A percentile compares a stretch with the other conserved stretches of the same genome.
These are phyloP conservation scores for Lepidium campestre DNA, from an alignment of 441 rosid genomes.

Conservation along the genomic window DNA sequence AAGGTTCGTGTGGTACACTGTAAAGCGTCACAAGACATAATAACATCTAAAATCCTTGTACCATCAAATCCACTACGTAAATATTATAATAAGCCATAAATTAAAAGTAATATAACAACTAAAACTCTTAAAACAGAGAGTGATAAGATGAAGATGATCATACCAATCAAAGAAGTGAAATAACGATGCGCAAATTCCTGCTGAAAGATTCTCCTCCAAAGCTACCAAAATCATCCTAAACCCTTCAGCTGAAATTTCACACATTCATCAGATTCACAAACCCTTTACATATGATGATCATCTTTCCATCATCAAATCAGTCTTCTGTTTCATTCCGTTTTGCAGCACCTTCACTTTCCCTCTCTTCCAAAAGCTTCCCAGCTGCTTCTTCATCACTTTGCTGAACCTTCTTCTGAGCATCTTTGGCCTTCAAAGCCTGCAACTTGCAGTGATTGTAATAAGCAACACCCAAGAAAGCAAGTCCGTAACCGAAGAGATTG, in stretches of 20 bases:
- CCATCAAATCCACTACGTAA: constrained; percentile 17
- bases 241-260: constrained; percentile 25
- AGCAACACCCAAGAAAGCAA: constrained; percentile 88
- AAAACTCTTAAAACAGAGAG: constrained; percentile 4
- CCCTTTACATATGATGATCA: neutral
- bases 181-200: neutral
- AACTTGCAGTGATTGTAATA: constrained; percentile 87
- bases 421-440: constrained; percentile 83
- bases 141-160: neutral
- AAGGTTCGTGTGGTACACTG: constrained; percentile 11
- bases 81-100: constrained; percentile 12
- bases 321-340: constrained; percentile 57
- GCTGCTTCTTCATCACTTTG: constrained; percentile 61
- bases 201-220: neutral
- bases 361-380: constrained; percentile 71
- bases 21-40: constrained; percentile 14
- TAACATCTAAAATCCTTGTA: neutral
- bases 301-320: constrained; percentile 36
- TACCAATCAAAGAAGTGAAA: neutral
- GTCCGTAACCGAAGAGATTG: constrained; percentile 76
- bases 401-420: constrained; percentile 77
- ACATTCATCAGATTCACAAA: constrained; percentile 3
- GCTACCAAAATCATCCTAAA: constrained; percentile 21
- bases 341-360: constrained; percentile 52
- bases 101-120: neutral